Percentiles rank a stretch among this genome's conserved stretches.
These are phyloP conservation scores for Croton setiger DNA, from an alignment of 441 rosid genomes.

Conservation along the genomic window DNA sequence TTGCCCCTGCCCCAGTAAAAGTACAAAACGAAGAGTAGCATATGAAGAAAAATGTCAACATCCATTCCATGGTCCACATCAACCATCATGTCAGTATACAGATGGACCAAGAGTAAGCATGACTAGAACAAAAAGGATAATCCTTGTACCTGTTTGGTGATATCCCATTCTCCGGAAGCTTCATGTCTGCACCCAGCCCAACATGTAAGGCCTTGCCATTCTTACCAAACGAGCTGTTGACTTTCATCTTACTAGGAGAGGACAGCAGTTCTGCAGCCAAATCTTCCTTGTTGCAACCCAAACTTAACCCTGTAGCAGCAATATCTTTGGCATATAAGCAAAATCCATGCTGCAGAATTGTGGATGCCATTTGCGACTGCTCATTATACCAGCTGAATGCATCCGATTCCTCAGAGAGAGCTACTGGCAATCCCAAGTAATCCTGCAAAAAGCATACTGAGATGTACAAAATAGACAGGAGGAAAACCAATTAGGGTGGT, in stretches of 20 bases:
- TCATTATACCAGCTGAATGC: conserved; percentile 41
- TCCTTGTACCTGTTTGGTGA: conserved; percentile 36
- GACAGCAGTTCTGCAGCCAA: conserved; percentile 34
- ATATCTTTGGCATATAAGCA: conserved; percentile 45
- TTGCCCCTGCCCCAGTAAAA: neutral
- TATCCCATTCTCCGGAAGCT: conserved; percentile 29
- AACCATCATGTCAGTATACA: conserved; percentile 9
- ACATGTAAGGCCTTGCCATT: conserved; percentile 26
- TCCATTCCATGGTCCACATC: neutral
- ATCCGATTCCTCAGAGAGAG: conserved; percentile 41
- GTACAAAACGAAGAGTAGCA: neutral
- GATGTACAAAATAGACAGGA: conserved; percentile 13
- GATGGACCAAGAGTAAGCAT: conserved; percentile 8
- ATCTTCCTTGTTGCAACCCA: conserved; percentile 28
- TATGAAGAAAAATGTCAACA: neutral
- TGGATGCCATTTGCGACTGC: conserved; percentile 56
- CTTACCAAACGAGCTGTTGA: conserved; percentile 26
- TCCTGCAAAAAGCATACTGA: conserved; percentile 42
- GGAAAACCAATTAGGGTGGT: conserved; percentile 13
- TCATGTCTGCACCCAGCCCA: conserved; percentile 29
- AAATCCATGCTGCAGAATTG: conserved; percentile 57
- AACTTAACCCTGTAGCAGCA: conserved; percentile 32
- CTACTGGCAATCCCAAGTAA: conserved; percentile 36
- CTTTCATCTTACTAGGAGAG: conserved; percentile 28
- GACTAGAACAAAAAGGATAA: conserved; percentile 10